A percentile compares a stretch with the other conserved stretches of the same genome.
These are phyloP conservation scores for Medicago ruthenica DNA, from an alignment of 306 rosid genomes.

Conservation along the genomic window DNA sequence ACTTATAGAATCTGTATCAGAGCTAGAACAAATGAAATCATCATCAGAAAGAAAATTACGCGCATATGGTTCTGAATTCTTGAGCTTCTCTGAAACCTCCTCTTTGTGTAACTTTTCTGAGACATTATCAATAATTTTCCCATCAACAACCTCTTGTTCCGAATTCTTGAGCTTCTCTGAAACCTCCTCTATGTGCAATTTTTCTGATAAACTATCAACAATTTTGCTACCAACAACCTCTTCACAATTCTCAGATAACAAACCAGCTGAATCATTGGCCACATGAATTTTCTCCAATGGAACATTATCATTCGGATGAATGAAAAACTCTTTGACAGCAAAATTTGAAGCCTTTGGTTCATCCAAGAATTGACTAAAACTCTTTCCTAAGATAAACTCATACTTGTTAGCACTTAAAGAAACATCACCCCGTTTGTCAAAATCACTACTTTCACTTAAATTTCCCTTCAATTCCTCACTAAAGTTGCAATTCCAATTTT, in stretches of 20 bases:
- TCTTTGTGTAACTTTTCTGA: slow-evolving; percentile 22
- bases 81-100: slow-evolving; percentile 38
- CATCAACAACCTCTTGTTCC: slow-evolving; percentile 21
- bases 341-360: slow-evolving; percentile 56
- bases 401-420: slow-evolving; percentile 49
- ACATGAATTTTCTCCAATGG: slow-evolving; percentile 1
- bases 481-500: slow-evolving; percentile 45
- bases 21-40: slow-evolving; percentile 51
- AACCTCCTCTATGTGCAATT: slow-evolving; percentile 30
- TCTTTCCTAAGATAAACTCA: slow-evolving; percentile 52
- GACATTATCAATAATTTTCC: slow-evolving; percentile 37
- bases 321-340: slow-evolving; percentile 48
- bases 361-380: slow-evolving; percentile 59
- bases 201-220: slow-evolving; percentile 30
- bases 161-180: slow-evolving; percentile 28
- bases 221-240: slow-evolving; percentile 36
- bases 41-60: slow-evolving; percentile 49
- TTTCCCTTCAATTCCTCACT: slow-evolving; percentile 53
- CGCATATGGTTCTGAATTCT: slow-evolving; percentile 9
- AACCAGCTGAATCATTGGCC: slow-evolving; percentile 2
- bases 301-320: slow-evolving; percentile 35
- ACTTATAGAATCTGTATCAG: slow-evolving; percentile 50
- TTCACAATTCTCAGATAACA: slow-evolving; percentile 31
- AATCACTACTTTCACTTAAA: slow-evolving; percentile 35
- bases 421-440: slow-evolving; percentile 37